Evolutionary conservation across 78 protist genomes (phyloP), one percentile per base, ranked within the genome.

Genomic region (Isochrysis galbana): DNA sequence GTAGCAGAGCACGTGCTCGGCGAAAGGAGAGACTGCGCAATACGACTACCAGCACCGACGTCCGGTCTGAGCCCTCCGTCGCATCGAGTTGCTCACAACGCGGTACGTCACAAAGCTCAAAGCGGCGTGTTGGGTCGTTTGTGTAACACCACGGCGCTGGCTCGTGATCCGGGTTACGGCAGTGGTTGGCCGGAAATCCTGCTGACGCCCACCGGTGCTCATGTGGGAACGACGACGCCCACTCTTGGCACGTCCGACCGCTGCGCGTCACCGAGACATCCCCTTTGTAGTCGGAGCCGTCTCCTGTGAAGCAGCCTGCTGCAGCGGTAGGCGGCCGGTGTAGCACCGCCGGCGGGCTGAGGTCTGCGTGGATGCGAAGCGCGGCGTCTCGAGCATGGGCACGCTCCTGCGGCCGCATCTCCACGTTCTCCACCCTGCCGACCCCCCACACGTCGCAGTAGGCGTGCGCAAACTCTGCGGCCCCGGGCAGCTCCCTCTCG

Each of bases 91-190:
- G 29, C 29, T 51, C 61, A 14, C 61, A 51, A 14, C 61, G 61
- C 7, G 61, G 61, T 7, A 51, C 61, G 61, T 51, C 61, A 51
- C 61, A 51, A 7, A 51, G 14, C 61, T 51, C 61, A 51, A 51
- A 51, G 61, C 61, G 61, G 61, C 7, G 29, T 14, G 61, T 14
- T 14, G 61, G 61, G 14, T 67, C 77, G 5, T 32, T 67, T 17
- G 77, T 67, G 72, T 44, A 86, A 72, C 90, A 86, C 67, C 90
- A 41, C 4, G 44, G 51, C 41, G 48, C 34, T 29, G 44, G 7
- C 34, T 86, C 70, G 72, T 44, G 77, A 44, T 44, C 47, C 26
- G 90, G 90, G 72, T 86, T 86, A 29, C 90, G 90, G 74, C 90
- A 86, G 45, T 51, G 29, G 90, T 86, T 86, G 90, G 61, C 61